Conservation (phyloP, 1,284 basidiomycete species). For the Cystobasidium sp. region DNA sequence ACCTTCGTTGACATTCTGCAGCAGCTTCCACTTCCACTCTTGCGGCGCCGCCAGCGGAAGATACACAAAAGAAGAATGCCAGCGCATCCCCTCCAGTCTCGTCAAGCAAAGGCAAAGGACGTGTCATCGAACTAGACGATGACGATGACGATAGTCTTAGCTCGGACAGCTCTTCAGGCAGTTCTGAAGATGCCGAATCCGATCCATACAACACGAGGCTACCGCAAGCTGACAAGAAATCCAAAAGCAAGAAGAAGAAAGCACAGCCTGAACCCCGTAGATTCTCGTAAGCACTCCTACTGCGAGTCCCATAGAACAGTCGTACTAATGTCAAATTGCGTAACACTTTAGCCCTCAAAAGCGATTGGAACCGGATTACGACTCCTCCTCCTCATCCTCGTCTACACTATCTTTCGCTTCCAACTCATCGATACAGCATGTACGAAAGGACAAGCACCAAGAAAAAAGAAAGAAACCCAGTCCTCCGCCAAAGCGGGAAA, state of each 20-base stretch:
- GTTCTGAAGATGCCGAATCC: not conserved
- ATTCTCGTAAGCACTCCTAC: conserved; percentile 13
- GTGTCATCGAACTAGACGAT: conserved; percentile 33
- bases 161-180: not conserved
- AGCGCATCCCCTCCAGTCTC: conserved; percentile 9
- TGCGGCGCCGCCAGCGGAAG: not conserved
- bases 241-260: conserved; percentile 31
- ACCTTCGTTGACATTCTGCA: not conserved
- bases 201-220: not conserved
- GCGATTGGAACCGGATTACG: conserved; percentile 12
- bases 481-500: not conserved
- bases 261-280: not conserved
- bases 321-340: not conserved
- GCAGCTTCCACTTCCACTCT: not conserved
- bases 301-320: not conserved
- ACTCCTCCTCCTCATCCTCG: conserved; percentile 26
- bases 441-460: conserved; percentile 3
- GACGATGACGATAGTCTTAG: conserved; percentile 9
- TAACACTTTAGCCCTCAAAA: conserved; percentile 10
- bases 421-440: conserved; percentile 4
- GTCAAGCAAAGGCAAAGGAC: conserved; percentile 10
- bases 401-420: conserved; percentile 6
- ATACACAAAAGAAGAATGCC: not conserved
- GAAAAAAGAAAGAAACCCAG: conserved; percentile 16
- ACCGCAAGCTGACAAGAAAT: not conserved